Base-by-base conservation (phyloP, 345 rosid species). In the Euphorbia peplus region DNA sequence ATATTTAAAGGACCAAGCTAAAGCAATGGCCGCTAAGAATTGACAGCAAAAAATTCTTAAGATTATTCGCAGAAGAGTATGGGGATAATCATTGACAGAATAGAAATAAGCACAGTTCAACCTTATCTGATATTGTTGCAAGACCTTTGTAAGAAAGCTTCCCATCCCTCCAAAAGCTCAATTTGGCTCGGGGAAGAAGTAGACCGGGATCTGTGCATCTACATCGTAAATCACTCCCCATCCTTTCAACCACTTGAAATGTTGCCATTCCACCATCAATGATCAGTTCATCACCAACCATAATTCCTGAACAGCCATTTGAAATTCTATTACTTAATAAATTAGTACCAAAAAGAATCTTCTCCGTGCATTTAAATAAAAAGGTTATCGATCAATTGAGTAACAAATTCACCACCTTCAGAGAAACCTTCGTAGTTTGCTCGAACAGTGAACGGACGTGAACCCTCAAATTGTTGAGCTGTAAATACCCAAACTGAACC, bases 201-300 rank as follows among this genome's bases (percentile, higher is more conserved):
- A 86, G 70, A 64, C 95, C 89, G 42, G 89, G 74, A 68, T 85
- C 95, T 30, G 73, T 83, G 79, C 95, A 88, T 79, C 76, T 80
- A 51, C 95, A 88, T 21, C 72, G 77, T 80, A 88, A 48, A 72
- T 83, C 91, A 67, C 48, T 71, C 67, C 87, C 89, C 76, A 74
- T 69, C 55, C 76, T 88, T 72, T 88, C 90, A 69, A 79, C 81
- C 35, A 88, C 95, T 57, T 84, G 78, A 73, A 88, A 88, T 63
- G 80, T 80, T 60, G 88, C 91, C 95, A 86, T 88, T 70, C 95
- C 95, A 30, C 95, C 95, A 71, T 88, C 95, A 55, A 88, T 81
- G 35, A 83, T 80, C 52, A 86, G 80, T 56, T 77, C 88, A 74
- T 88, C 95, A n/a, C 95, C 95, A 54, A 83, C 87, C 78, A 79